These are phyloP conservation scores for Plenodomus tracheiphilus DNA, from an alignment of 2,329 filamentous ascomycete species.

Conservation along the genomic window DNA sequence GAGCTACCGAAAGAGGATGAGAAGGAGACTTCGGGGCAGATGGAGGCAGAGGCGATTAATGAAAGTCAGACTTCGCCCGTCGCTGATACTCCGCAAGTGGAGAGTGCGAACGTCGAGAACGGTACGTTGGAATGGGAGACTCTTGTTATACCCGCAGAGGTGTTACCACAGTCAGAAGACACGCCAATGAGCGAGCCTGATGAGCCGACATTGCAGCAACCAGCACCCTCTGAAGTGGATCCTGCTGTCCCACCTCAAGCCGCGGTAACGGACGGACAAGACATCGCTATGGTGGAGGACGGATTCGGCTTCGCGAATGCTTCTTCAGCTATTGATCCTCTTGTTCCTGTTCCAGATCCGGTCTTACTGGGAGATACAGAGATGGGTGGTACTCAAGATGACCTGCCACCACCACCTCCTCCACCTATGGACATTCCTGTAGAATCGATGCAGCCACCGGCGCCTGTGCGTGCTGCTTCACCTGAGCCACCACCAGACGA, in stretches of 20 bases:
- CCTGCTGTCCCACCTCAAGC: constrained; percentile 2
- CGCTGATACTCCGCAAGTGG: not conserved
- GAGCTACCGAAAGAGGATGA: constrained; percentile 26
- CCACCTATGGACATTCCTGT: constrained; percentile 19
- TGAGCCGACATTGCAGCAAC: constrained; percentile 15
- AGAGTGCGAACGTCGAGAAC: not conserved
- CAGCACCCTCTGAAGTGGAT: constrained; percentile 6
- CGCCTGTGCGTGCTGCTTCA: constrained; percentile 21
- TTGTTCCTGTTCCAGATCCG: not conserved
- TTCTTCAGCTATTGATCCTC: not conserved
- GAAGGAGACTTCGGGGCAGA: not conserved
- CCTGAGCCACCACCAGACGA: constrained; percentile 36
- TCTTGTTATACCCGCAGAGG: constrained; percentile 5
- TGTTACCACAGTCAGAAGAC: constrained; percentile 30
- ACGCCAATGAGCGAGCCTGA: constrained; percentile 47
- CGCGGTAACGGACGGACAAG: constrained; percentile 7
- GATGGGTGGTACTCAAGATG: constrained; percentile 42
- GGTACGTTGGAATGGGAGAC: constrained; percentile 4
- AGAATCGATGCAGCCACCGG: constrained; percentile 22
- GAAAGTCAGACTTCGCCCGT: not conserved
- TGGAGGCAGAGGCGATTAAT: constrained; percentile 1
- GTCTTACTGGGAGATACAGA: constrained; percentile 30
- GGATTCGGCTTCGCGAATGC: constrained; percentile 6
- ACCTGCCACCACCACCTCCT: constrained; percentile 33
- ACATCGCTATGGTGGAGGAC: constrained; percentile 32